These are phyloP conservation scores for Cytospora schulzeri DNA, from an alignment of 2,329 filamentous ascomycete species.

Conservation along the genomic window DNA sequence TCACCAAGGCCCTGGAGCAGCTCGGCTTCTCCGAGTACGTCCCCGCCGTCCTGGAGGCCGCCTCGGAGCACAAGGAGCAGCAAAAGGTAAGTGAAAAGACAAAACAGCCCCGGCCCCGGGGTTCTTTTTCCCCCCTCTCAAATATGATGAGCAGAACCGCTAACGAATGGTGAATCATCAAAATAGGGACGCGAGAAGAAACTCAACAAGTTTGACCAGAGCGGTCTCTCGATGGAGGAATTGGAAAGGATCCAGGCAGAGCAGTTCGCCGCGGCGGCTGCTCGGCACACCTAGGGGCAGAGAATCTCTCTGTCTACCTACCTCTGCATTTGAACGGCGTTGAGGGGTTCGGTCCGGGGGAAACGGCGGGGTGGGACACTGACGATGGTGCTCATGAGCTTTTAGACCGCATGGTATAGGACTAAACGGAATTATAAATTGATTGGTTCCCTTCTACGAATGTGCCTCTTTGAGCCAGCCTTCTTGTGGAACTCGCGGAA, in stretches of 20 bases:
- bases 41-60: constrained; percentile 80
- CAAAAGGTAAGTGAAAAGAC: constrained; percentile 68
- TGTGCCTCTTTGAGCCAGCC: no score
- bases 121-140: neutral
- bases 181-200: constrained; percentile 94
- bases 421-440: constrained; percentile 1
- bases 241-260: constrained; percentile 87
- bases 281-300: constrained; percentile 63
- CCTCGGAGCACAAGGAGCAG: constrained; percentile 87
- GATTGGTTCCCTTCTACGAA: no score
- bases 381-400: constrained; percentile 11
- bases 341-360: constrained; percentile 13
- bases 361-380: constrained; percentile 7
- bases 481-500: no score
- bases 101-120: constrained; percentile 48
- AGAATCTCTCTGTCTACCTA: neutral
- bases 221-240: constrained; percentile 88
- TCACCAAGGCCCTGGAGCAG: constrained; percentile 90
- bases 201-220: constrained; percentile 94
- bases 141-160: constrained; percentile 60
- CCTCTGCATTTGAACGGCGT: constrained; percentile 26
- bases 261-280: constrained; percentile 80
- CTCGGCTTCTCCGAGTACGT: constrained; percentile 94
- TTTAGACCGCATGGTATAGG: constrained; percentile 17
- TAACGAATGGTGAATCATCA: neutral